These are phyloP conservation scores for Eudorina sp. DNA, from an alignment of 139 green algal genomes.

Conservation along the genomic window DNA sequence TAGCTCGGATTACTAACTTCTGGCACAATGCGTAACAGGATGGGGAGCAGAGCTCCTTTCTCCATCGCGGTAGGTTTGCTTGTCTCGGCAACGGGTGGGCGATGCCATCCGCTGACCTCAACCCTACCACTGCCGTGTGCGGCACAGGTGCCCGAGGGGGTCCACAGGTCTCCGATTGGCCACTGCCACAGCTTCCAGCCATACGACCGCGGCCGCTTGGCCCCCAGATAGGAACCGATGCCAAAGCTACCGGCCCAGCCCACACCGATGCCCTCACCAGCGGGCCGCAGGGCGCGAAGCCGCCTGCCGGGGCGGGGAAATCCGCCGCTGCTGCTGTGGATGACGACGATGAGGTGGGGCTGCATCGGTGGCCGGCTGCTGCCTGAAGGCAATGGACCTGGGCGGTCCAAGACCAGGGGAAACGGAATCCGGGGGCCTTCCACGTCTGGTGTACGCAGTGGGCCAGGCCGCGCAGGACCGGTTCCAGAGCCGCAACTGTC, in stretches of 20 bases:
- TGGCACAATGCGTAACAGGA: background rate
- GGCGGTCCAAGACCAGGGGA: too few species aligned
- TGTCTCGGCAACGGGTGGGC: background rate
- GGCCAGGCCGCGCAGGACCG: too few species aligned
- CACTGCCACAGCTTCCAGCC: conserved; percentile 1
- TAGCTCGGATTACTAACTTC: background rate
- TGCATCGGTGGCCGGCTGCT: too few species aligned
- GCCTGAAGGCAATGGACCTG: too few species aligned
- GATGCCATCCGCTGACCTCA: background rate
- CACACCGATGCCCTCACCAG: too few species aligned
- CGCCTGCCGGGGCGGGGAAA: background rate
- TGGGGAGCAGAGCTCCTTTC: background rate
- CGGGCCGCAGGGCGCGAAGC: too few species aligned
- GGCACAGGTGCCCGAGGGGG: background rate
- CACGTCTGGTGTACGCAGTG: too few species aligned
- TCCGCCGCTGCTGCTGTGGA: background rate
- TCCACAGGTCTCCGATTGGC: background rate
- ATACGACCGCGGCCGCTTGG: background rate
- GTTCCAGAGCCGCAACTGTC: too few species aligned
- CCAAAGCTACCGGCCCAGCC: background rate
- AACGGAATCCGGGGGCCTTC: too few species aligned
- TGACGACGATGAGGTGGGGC: conserved; percentile 36
- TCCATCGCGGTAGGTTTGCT: background rate
- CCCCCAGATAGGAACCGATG: background rate
- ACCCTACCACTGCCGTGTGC: background rate